phyloP scores from a whole-genome alignment of 768 basidiomycete species.

The Agaricus subrufescens region DNA sequence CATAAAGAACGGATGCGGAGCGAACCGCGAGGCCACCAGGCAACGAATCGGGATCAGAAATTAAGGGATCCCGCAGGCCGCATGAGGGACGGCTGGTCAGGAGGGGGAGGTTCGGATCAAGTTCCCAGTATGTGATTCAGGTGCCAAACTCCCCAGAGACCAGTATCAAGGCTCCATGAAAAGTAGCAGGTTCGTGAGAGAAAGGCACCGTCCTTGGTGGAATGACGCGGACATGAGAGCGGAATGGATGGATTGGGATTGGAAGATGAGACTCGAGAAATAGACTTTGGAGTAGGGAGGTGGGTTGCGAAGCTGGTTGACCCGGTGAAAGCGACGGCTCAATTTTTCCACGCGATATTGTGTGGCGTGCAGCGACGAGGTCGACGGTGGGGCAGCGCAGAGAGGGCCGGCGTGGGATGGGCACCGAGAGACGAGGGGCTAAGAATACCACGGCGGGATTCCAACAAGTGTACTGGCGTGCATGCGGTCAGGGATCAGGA shows the following conservation, averaged over 20 bases:
- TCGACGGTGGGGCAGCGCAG: not conserved
- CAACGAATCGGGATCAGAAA: not conserved
- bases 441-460: not conserved
- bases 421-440: no score
- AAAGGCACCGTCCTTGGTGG: not conserved
- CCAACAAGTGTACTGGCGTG: not conserved
- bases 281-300: not conserved
- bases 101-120: conserved; percentile 3
- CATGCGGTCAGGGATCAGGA: no score
- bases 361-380: not conserved
- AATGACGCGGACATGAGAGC: conserved; percentile 14
- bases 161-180: conserved; percentile 1
- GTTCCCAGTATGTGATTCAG: no score
- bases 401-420: not conserved
- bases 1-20: not conserved
- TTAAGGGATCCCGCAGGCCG: no score
- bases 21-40: not conserved
- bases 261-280: not conserved
- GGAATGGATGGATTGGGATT: not conserved
- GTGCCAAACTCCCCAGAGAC: not conserved
- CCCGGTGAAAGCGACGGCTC: not conserved
- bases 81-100: not conserved
- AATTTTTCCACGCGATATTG: no score
- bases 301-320: not conserved
- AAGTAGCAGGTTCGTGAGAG: conserved; percentile 14